Evolutionary conservation across 2,329 filamentous ascomycete species (phyloP).

Genomic region (Alternaria infectoria): DNA sequence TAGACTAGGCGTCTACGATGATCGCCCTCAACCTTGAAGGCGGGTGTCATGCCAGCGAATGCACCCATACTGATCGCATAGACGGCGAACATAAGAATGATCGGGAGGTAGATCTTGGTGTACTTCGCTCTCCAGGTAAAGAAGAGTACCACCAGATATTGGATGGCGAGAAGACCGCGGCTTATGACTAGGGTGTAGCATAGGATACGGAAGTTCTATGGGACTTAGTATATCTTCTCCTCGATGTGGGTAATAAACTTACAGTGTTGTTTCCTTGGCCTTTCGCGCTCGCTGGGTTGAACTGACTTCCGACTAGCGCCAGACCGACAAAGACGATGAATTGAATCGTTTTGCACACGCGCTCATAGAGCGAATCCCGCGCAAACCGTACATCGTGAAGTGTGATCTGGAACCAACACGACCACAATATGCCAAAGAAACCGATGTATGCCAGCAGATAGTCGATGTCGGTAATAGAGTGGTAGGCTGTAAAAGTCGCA

Average conservation of each 20-base stretch:
- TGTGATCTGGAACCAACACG: conserved; percentile 48
- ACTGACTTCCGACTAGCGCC: conserved; percentile 45
- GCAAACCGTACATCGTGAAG: conserved; percentile 51
- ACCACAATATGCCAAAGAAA: conserved; percentile 49
- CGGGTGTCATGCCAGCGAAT: conserved; percentile 45
- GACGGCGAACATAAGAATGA: conserved; percentile 39
- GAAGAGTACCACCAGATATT: conserved; percentile 44
- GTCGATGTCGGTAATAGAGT: conserved; percentile 43
- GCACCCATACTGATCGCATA: conserved; percentile 34
- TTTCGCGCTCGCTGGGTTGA: conserved; percentile 36
- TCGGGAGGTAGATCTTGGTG: conserved; percentile 43
- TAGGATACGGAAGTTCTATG: conserved; percentile 44
- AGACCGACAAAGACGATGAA: conserved; percentile 48
- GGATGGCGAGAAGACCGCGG: conserved; percentile 39
- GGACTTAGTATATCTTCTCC: conserved; percentile 4
- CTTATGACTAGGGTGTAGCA: conserved; percentile 46
- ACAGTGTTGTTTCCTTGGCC: conserved; percentile 38
- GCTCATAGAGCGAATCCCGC: conserved; percentile 47
- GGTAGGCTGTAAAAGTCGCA: conserved; percentile 49
- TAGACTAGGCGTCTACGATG: conserved; percentile 30
- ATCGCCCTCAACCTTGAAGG: conserved; percentile 29
- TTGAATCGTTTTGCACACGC: conserved; percentile 46
- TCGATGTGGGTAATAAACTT: not conserved
- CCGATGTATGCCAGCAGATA: conserved; percentile 47
- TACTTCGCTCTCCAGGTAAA: conserved; percentile 38